Evolutionary conservation across 257 asterid species (phyloP).

Genomic region (Hygrophila difformis): DNA sequence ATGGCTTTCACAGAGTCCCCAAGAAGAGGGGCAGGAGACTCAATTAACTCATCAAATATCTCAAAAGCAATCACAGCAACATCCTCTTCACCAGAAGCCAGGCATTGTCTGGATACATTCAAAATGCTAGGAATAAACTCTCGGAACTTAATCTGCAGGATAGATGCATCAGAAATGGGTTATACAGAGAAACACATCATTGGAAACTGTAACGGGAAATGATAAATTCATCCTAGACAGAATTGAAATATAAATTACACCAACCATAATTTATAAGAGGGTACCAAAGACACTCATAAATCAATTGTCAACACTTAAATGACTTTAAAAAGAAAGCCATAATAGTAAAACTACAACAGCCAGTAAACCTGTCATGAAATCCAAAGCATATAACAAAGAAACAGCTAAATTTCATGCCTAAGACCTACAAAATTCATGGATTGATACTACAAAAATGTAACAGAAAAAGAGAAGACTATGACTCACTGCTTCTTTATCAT

Average conservation of each 20-base stretch:
- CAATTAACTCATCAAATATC: constrained; percentile 97
- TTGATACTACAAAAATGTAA: neutral
- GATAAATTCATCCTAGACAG: constrained; percentile 7
- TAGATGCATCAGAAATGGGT: constrained; percentile 9
- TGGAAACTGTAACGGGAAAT: no score
- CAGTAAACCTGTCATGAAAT: no score
- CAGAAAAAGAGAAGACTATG: neutral
- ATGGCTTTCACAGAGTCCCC: constrained; percentile 95
- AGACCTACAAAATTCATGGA: neutral
- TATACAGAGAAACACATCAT: neutral
- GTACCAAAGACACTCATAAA: no score
- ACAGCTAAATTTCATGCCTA: neutral
- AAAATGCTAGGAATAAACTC: constrained; percentile 96
- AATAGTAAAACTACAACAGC: no score
- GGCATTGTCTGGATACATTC: constrained; percentile 91
- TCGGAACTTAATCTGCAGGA: constrained; percentile 70
- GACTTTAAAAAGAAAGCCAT: no score
- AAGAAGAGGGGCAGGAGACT: constrained; percentile 98
- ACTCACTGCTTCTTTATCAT: constrained; percentile 91
- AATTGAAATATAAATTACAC: constrained; percentile 2
- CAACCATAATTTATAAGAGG: no score
- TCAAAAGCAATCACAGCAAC: constrained; percentile 93
- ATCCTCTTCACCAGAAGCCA: constrained; percentile 97
- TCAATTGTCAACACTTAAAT: no score
- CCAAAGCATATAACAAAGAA: neutral